Evolutionary conservation across 2,329 filamentous ascomycete species (phyloP), one percentile per base, ranked within the genome.

Genomic region (Ophiostoma montium): DNA sequence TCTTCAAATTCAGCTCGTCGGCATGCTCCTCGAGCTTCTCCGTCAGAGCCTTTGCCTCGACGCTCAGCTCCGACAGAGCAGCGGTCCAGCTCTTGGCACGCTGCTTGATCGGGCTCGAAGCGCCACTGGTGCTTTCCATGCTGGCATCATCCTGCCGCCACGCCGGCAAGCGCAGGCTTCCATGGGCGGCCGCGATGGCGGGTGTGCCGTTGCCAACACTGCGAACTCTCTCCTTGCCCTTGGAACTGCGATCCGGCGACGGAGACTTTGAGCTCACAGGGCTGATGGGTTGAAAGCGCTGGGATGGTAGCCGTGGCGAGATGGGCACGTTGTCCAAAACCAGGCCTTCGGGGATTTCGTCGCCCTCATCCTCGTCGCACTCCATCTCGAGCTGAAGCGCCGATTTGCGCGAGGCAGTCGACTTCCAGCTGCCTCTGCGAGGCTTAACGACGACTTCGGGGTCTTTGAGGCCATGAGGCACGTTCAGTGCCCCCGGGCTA

Each of bases 261-360:
- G 71, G 68, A 0, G 72, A 68, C 5, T 72, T 65, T 1, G 78
- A 80, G 3, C 69, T 60, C 1, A 74, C 67, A 35, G 69, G 67
- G 59, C 74, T 81, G 32, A 50, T 50, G 13, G 7, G 67, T 2
- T 49, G 67, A 0, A 72, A 65, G 15, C 79, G 70, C 53, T 81
- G 76, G 21, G 67, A 67, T 1, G 68, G 67, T 2, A 78, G 78
- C 2, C 79, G 71, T n/a, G 86, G 86, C 0, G 85, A 89, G 42
- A 92, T 78, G 5, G 86, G 86, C 2, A 92, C 81, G 55, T 92
- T 92, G 65, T 86, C 84, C 43, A 92, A 74, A 47, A 88, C 74
- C 21, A 85, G 75, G 48, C 86, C 84, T 23, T 89, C 84, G 0
- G 86, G 86, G 30, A 92, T 81, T 50, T 86, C 78, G 58, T 88